phyloP scores from a whole-genome alignment of 2,329 filamentous ascomycete species.

The Fusarium sp. region DNA sequence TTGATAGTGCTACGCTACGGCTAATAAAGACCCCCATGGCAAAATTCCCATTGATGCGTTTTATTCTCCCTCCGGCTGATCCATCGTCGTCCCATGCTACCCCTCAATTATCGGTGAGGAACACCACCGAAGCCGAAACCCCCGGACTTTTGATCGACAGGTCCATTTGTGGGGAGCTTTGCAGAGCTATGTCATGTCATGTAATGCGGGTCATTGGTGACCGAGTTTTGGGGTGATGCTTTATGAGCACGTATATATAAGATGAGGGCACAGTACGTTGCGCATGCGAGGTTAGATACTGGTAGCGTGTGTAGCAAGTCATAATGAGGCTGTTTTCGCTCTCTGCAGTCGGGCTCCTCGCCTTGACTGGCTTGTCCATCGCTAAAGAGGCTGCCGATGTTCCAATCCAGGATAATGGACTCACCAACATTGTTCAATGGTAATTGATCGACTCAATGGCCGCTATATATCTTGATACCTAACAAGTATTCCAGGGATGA shows the following conservation, averaged over 20 bases:
- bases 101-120: constrained; percentile 35
- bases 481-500: constrained; percentile 52
- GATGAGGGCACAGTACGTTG: neutral
- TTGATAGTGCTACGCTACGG: constrained; percentile 24
- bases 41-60: constrained; percentile 41
- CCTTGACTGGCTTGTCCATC: constrained; percentile 27
- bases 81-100: neutral
- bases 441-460: neutral
- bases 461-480: accelerated
- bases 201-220: constrained; percentile 9
- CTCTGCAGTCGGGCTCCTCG: constrained; percentile 29
- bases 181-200: constrained; percentile 23
- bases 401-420: constrained; percentile 34
- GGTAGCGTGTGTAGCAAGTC: neutral
- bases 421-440: constrained; percentile 35
- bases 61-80: constrained; percentile 17
- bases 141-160: constrained; percentile 24
- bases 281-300: neutral
- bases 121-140: constrained; percentile 24
- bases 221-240: constrained; percentile 5
- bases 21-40: constrained; percentile 19
- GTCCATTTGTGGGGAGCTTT: constrained; percentile 15
- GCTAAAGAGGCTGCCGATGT: constrained; percentile 16
- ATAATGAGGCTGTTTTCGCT: constrained; percentile 36
- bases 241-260: constrained; percentile 10